Evolutionary conservation across 768 basidiomycete genomes (phyloP), one percentile per base, ranked within the genome.

Genomic region (Dioszegia aurantiaca): DNA sequence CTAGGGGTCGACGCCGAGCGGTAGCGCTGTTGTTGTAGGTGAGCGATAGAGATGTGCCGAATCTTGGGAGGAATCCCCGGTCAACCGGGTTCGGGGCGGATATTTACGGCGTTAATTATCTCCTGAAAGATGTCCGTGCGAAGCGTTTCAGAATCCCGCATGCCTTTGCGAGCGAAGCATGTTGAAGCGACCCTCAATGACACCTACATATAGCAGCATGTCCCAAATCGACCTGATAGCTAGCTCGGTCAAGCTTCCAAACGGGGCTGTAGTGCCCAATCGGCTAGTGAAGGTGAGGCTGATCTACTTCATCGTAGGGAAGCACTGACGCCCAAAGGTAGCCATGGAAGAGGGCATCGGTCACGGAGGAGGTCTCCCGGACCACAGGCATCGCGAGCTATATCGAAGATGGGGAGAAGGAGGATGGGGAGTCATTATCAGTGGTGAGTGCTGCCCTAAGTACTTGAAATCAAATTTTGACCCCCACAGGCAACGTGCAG

Each of bases 281-380:
- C 73, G 81, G 12, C 77, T 83, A 16, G 79, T 79, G 62, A 83
- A 83, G 78, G 82, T 80, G 45, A 30, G 30, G 14, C 16, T 23
- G 14, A 6, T 24, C 10, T 30, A 26, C 17, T 21, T 21, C 21
- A n/a, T n/a, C n/a, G n/a, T n/a, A n/a, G n/a, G n/a, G n/a, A n/a
- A 14, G 16, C 19, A 36, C 53, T 55, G 21, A 55, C 45, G n/a
- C n/a, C 28, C 17, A 39, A 65, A 97, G 90, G 89, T 84, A n/a
- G 86, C 93, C 0, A 81, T 93, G 82, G 93, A 92, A 63, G 93
- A 97, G 74, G 86, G 90, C 67, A 79, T 94, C 10, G 82, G 86
- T 0, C 78, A 86, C 28, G 77, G 78, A 10, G 88, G 89, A 21
- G 89, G 89, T 0, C 81, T 83, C 10, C 91, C 92, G 0, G 89